Percentiles rank a stretch among this genome's conserved stretches.
phyloP scores from a whole-genome alignment of 176 grass and related monocot species.

The Stipa capillata region DNA sequence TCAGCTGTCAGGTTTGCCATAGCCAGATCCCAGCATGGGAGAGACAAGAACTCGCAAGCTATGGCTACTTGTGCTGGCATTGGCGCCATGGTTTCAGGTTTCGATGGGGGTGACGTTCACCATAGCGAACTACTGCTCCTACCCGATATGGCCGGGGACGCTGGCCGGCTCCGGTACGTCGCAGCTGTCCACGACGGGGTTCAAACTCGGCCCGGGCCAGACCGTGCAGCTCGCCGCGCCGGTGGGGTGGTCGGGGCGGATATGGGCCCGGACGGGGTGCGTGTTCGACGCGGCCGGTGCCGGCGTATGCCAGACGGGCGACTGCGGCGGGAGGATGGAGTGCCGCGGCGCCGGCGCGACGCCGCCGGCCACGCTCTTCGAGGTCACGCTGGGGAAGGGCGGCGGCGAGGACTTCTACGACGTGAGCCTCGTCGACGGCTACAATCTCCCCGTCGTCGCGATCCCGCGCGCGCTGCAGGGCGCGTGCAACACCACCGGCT shows the following conservation, averaged over 20 bases:
- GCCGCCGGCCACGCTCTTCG: constrained; percentile 76
- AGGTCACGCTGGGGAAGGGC: constrained; percentile 58
- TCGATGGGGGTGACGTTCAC: constrained; percentile 52
- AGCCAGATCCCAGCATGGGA: constrained; percentile 16
- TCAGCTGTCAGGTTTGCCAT: background rate
- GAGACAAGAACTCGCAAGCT: background rate
- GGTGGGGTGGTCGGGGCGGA: constrained; percentile 69
- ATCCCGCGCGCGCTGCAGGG: constrained; percentile 33
- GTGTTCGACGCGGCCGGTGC: constrained; percentile 60
- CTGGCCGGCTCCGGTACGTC: constrained; percentile 72
- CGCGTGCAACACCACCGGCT: constrained; percentile 69
- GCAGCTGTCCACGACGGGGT: constrained; percentile 69
- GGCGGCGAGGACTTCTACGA: constrained; percentile 72
- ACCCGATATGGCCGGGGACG: constrained; percentile 83
- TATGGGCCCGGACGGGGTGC: constrained; percentile 89
- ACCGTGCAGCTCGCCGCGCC: constrained; percentile 42
- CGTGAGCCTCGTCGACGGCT: constrained; percentile 79
- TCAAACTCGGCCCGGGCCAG: constrained; percentile 53
- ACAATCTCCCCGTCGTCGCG: constrained; percentile 62
- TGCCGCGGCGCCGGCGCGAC: constrained; percentile 56
- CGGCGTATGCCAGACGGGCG: constrained; percentile 77
- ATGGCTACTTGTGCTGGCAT: constrained; percentile 8
- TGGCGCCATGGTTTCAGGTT: background rate
- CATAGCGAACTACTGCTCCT: constrained; percentile 69
- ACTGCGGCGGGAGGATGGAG: constrained; percentile 68